phyloP scores from a whole-genome alignment of 768 basidiomycete species.

The Boletus edulis region DNA sequence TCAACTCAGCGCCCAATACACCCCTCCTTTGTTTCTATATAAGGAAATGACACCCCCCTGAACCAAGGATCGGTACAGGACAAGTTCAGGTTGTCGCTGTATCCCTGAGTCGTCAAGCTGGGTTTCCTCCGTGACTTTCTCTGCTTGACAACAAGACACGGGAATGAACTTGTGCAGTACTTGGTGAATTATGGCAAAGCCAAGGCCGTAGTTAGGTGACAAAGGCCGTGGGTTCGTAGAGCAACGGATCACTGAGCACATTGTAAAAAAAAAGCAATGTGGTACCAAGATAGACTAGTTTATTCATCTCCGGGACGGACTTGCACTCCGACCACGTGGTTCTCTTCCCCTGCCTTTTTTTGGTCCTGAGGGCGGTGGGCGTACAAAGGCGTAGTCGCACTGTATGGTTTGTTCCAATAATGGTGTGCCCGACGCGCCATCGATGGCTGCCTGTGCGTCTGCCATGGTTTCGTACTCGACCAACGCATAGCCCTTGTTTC shows the following conservation, averaged over 20 bases:
- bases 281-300: slow-evolving; percentile 5
- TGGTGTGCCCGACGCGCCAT: slow-evolving; percentile 78
- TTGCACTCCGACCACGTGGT: slow-evolving; percentile 69
- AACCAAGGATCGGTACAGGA: no score
- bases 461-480: slow-evolving; percentile 96
- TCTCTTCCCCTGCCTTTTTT: slow-evolving; percentile 72
- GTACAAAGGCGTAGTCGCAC: slow-evolving; percentile 91
- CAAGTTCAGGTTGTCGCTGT: no score
- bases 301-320: slow-evolving; percentile 60
- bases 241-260: not conserved
- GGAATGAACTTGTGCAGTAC: slow-evolving; percentile 6
- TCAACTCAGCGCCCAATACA: slow-evolving; percentile 8
- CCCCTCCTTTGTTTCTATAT: not conserved
- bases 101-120: not conserved
- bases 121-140: not conserved
- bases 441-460: slow-evolving; percentile 93
- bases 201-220: slow-evolving; percentile 1
- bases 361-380: slow-evolving; percentile 78
- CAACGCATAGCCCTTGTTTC: slow-evolving; percentile 85
- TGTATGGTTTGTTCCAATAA: slow-evolving; percentile 84
- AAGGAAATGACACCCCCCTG: slow-evolving; percentile 13
- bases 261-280: not conserved
- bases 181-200: not conserved
- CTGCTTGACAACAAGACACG: slow-evolving; percentile 12
- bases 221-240: not conserved